These are phyloP conservation scores for Geotrichum citri-aurantii DNA, from an alignment of 1,139 yeast species.

Conservation along the genomic window DNA sequence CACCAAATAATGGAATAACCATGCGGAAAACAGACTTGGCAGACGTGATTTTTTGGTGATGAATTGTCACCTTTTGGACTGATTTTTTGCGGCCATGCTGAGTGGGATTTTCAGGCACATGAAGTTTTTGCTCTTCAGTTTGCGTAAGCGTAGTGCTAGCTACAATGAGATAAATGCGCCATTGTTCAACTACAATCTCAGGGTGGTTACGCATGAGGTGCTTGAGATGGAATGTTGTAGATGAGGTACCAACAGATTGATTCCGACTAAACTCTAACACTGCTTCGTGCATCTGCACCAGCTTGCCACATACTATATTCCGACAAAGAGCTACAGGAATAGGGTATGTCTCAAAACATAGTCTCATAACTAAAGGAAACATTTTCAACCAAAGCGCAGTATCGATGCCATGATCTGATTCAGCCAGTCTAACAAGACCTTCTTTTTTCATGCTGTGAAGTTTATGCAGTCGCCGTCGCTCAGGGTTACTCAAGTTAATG, in stretches of 20 bases:
- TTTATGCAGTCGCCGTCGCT: conserved; percentile 63
- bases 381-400: conserved; percentile 91
- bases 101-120: conserved; percentile 44
- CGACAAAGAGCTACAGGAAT: conserved; percentile 92
- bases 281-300: conserved; percentile 85
- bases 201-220: conserved; percentile 48
- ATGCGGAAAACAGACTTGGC: conserved; percentile 85
- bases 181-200: conserved; percentile 73
- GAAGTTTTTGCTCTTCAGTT: conserved; percentile 75
- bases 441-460: conserved; percentile 56
- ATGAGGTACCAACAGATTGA: conserved; percentile 21
- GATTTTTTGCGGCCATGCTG: conserved; percentile 64
- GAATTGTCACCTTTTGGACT: conserved; percentile 61
- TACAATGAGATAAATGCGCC: conserved; percentile 83
- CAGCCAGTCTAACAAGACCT: conserved; percentile 67
- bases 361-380: conserved; percentile 67
- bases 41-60: conserved; percentile 87
- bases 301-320: conserved; percentile 80
- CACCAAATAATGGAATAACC: conserved; percentile 74
- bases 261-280: conserved; percentile 59
- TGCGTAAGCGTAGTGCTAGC: conserved; percentile 91
- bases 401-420: conserved; percentile 90
- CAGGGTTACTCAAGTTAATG: conserved; percentile 72
- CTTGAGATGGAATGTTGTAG: conserved; percentile 23
- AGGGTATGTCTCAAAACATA: conserved; percentile 78